A percentile compares a stretch with the other conserved stretches of the same genome.
phyloP scores from a whole-genome alignment of 176 grass and related monocot genomes.

The Ensete ventricosum region DNA sequence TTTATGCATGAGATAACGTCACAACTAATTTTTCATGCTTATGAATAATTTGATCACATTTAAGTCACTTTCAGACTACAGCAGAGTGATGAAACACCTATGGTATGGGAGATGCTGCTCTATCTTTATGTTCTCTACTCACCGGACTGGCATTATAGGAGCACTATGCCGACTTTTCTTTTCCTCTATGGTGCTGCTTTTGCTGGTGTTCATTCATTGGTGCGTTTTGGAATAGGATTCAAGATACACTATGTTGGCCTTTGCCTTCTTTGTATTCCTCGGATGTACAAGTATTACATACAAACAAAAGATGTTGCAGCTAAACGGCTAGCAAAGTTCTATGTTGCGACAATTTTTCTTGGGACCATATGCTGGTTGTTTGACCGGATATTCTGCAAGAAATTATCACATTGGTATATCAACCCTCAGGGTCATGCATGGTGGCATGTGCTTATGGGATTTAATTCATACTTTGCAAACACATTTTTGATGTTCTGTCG shows the following conservation, averaged over 20 bases:
- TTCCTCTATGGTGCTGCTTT: conserved; percentile 3
- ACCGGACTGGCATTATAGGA: conserved; percentile 6
- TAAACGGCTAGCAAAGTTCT: not conserved
- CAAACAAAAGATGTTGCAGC: conserved; percentile 3
- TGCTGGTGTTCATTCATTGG: conserved; percentile 1
- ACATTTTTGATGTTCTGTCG: conserved; percentile 9
- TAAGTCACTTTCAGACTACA: not conserved
- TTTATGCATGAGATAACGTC: no score
- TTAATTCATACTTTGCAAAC: conserved; percentile 7
- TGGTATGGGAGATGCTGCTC: conserved; percentile 12
- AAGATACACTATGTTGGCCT: conserved; percentile 2
- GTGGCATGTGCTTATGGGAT: conserved; percentile 12
- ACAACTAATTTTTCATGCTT: no score
- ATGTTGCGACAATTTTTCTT: not conserved
- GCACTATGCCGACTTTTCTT: conserved; percentile 10
- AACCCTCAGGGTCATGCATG: conserved; percentile 9
- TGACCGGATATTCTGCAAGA: conserved; percentile 3
- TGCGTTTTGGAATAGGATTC: conserved; percentile 2
- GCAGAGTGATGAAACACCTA: conserved; percentile 13
- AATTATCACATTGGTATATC: conserved; percentile 2
- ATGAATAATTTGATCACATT: not conserved
- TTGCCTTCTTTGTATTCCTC: conserved; percentile 3
- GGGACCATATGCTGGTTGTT: conserved; percentile 1
- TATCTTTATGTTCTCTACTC: conserved; percentile 9
- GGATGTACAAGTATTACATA: conserved; percentile 13